These are phyloP conservation scores for Fraxinus sp. DNA, from an alignment of 305 asterid species.

Conservation along the genomic window DNA sequence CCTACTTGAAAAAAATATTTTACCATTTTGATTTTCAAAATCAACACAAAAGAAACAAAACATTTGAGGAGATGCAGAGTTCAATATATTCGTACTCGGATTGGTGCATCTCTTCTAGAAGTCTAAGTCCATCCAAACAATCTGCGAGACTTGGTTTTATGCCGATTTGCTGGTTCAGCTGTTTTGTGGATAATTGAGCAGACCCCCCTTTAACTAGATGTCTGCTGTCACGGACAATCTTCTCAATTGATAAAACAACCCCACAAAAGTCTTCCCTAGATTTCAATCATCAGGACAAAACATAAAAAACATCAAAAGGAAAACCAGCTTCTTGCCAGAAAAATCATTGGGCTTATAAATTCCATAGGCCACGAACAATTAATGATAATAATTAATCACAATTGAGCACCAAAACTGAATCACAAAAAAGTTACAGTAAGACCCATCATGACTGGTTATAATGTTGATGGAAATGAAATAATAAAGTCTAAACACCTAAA, in stretches of 20 bases:
- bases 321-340: neutral
- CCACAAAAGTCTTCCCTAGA: conserved; percentile 62
- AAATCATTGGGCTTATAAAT: neutral
- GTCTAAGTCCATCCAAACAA: conserved; percentile 68
- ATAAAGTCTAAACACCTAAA: neutral
- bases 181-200: conserved; percentile 42
- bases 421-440: neutral
- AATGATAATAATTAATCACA: neutral
- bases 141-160: conserved; percentile 61
- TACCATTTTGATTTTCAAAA: neutral
- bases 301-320: neutral
- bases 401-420: neutral
- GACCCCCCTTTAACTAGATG: conserved; percentile 54
- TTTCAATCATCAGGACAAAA: neutral
- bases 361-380: neutral
- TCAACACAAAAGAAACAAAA: conserved; percentile 3
- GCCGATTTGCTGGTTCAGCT: conserved; percentile 60
- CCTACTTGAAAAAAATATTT: neutral
- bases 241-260: conserved; percentile 55
- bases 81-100: conserved; percentile 53
- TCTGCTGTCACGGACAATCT: conserved; percentile 61
- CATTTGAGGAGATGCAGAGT: neutral
- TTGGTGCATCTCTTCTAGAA: conserved; percentile 70
- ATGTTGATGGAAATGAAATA: neutral
- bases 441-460: neutral